Conservation (phyloP, 495 filamentous ascomycete genomes). For the Neurospora discreta region DNA sequence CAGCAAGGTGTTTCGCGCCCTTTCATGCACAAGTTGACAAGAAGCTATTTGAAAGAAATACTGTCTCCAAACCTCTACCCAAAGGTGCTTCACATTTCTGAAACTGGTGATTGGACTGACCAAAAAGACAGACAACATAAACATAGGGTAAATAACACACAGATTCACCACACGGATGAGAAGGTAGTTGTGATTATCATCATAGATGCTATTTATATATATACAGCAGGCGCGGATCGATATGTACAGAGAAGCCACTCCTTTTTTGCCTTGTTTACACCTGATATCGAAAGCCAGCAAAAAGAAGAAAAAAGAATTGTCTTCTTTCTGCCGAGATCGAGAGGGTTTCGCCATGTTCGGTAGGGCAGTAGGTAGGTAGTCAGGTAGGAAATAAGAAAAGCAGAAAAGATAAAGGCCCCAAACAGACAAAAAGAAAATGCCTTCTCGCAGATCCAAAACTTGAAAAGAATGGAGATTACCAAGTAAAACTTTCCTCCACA, state of each 20-base stretch:
- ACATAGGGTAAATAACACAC: not conserved
- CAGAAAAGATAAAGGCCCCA: not conserved
- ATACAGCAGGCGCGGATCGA: not conserved
- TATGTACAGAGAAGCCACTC: not conserved
- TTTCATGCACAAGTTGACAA: not conserved
- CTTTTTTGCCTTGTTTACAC: not conserved
- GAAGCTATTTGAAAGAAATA: not conserved
- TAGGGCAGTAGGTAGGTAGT: not conserved
- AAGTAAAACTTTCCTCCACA: constrained; percentile 81
- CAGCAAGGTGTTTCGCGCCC: not conserved
- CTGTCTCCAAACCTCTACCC: not conserved
- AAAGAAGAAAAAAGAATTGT: not conserved
- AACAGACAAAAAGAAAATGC: not conserved
- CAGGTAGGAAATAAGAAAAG: not conserved
- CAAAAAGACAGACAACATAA: not conserved
- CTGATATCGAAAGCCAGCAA: not conserved
- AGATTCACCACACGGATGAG: not conserved
- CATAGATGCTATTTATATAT: not conserved
- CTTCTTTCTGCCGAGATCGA: not conserved
- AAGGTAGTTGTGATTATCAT: not conserved
- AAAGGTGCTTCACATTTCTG: not conserved
- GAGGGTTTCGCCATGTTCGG: not conserved
- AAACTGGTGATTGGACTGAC: not conserved
- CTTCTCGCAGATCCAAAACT: not conserved
- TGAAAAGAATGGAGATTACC: constrained; percentile 38